A percentile compares a stretch with the other conserved stretches of the same genome.
phyloP scores from a whole-genome alignment of 2,329 filamentous ascomycete genomes.

The Colletotrichum eremochloae region DNA sequence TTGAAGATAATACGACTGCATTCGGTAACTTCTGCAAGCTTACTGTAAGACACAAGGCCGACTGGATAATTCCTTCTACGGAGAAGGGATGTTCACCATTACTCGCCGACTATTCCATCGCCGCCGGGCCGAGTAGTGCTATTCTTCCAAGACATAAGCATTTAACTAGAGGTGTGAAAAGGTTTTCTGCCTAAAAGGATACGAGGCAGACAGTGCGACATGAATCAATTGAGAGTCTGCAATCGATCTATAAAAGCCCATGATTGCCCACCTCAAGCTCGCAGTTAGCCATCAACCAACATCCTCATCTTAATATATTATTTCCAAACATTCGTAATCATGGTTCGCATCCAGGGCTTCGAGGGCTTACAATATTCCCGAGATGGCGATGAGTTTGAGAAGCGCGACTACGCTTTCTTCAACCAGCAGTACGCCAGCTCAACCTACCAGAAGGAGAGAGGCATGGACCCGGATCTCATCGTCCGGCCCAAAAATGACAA shows the following conservation, averaged over 20 bases:
- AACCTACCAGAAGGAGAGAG: slow-evolving; percentile 55
- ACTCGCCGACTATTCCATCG: background rate
- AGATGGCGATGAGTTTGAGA: slow-evolving; percentile 23
- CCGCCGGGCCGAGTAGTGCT: background rate
- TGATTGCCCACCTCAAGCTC: background rate
- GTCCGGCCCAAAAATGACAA: slow-evolving; percentile 57
- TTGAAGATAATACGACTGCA: background rate
- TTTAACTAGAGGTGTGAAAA: no score
- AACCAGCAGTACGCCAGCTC: slow-evolving; percentile 59
- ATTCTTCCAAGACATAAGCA: background rate
- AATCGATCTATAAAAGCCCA: background rate
- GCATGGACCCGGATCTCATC: slow-evolving; percentile 60
- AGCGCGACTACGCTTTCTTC: slow-evolving; percentile 32
- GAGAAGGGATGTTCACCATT: background rate
- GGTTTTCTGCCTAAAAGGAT: no score
- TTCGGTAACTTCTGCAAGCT: background rate
- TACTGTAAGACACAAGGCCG: background rate
- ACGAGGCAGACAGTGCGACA: no score
- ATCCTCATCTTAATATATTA: background rate
- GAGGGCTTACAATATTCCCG: slow-evolving; percentile 33
- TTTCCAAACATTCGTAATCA: background rate
- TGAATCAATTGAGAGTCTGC: no score
- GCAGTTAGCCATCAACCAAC: background rate
- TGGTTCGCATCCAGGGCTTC: slow-evolving; percentile 28
- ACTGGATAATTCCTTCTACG: no score